These are phyloP conservation scores for Kalanchoe fedtschenkoi DNA, from an alignment of 164 flowering plant genomes.

Conservation along the genomic window DNA sequence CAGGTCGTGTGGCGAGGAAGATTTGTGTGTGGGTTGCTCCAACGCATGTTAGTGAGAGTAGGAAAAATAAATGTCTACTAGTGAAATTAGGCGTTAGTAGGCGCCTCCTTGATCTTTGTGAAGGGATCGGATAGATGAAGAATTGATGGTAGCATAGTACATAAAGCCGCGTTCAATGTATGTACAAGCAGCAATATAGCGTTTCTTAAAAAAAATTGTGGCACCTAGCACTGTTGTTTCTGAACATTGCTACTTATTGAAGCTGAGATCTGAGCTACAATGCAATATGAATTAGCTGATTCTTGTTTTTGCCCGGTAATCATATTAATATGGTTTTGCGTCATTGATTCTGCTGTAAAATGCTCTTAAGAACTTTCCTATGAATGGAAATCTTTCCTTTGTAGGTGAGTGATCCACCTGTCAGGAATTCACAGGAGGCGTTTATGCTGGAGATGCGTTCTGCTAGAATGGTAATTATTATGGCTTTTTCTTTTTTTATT, in stretches of 20 bases:
- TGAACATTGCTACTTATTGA: too few species aligned
- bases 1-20: too few species aligned
- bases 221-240: too few species aligned
- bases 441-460: conserved; percentile 97
- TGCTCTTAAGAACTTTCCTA: neutral
- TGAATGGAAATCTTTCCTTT: conserved; percentile 8
- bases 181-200: too few species aligned
- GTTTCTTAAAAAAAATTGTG: neutral
- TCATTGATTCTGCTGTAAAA: neutral
- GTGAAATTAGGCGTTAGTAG: neutral
- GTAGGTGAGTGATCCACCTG: conserved; percentile 78
- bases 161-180: too few species aligned
- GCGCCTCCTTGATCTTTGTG: neutral
- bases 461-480: conserved; percentile 60
- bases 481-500: neutral
- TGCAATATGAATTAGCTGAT: neutral
- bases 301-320: neutral
- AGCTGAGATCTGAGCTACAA: too few species aligned
- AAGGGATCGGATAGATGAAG: too few species aligned
- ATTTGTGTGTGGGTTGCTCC: too few species aligned
- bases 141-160: too few species aligned
- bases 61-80: too few species aligned
- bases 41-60: too few species aligned
- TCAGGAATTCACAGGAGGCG: conserved; percentile 85
- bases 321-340: neutral